A percentile compares a stretch with the other conserved stretches of the same genome.
These are phyloP conservation scores for Paramecium sonneborni DNA, from an alignment of 73 alveolate species.

Conservation along the genomic window DNA sequence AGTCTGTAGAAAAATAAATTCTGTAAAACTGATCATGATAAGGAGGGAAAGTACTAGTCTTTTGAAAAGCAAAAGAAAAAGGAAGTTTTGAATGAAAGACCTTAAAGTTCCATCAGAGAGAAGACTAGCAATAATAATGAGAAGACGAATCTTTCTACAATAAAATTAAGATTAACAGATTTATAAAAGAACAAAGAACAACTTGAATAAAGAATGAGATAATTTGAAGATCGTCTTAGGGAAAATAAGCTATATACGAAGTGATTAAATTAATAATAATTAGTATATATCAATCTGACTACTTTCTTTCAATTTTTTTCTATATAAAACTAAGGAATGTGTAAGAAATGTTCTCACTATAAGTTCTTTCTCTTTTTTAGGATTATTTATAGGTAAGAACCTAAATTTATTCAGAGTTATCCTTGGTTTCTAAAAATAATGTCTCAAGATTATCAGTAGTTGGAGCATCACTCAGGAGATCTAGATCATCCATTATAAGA, in stretches of 20 bases:
- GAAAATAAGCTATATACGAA: constrained; percentile 8
- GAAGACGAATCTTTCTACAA: constrained; percentile 19
- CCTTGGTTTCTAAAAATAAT: neutral
- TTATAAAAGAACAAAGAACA: neutral
- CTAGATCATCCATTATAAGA: neutral
- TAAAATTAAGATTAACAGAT: constrained; percentile 23
- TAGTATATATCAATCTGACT: neutral
- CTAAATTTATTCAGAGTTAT: neutral
- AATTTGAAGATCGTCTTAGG: constrained; percentile 35
- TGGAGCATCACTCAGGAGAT: neutral
- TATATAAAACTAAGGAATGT: constrained; percentile 42
- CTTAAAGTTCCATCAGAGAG: neutral
- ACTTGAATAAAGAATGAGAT: constrained; percentile 45
- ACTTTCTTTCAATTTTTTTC: constrained; percentile 3
- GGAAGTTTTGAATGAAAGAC: neutral
- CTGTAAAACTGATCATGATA: neutral
- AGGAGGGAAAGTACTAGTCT: neutral
- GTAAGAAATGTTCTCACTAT: constrained; percentile 1
- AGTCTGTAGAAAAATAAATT: neutral
- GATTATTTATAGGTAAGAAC: neutral
- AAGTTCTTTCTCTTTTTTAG: neutral
- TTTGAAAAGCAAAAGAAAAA: neutral
- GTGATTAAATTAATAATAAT: neutral
- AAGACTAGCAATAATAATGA: neutral
- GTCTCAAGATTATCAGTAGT: neutral